Evolutionary conservation across 371 early-diverging fungal genomes (phyloP), one percentile per base, ranked within the genome.

Genomic region (Haplosporangium sp.): DNA sequence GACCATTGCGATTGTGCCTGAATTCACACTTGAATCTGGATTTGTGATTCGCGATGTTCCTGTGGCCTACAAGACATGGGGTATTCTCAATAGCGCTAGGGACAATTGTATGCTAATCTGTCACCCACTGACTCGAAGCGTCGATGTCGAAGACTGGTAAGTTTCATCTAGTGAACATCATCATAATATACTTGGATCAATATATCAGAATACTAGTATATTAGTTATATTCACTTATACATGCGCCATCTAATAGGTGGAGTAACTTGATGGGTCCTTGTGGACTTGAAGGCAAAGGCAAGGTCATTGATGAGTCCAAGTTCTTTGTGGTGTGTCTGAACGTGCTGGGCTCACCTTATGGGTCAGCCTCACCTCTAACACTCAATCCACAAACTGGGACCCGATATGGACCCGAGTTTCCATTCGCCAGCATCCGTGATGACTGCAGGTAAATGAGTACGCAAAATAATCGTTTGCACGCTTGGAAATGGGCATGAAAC

Each of bases 1-100:
- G 75, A 83, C 85, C 20, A 87, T 95, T 23, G 80, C 87, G 45
- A 80, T 86, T 13, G 74, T 97, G 10, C 91, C 93, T 7, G 82
- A 86, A 55, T 95, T 94, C 69, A 86, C 82, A 6, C 86, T 97
- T 18, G 96, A 95, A 70, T 91, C 91, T 11, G 96, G 96, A 20
- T 84, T 81, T 11, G 82, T 73, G 6, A 83, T 98, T 18, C 74
- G 72, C 41, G 57, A 93, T 43, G 92, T 94, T 8, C 97, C 97
- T 10, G 93, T 97, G 0, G 97, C 96, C 29, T 98, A 96, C 91
- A 96, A 97, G 81, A 94, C 99, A 2, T 97, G 94, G 93, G 99
- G 99, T 18, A 87, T 79, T 51, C 87, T 98, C 23, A 95, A 95
- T 72, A 86, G 84, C 10, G 69, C 81, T 20, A 87, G 84, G 4